phyloP scores from a whole-genome alignment of 345 rosid species.

The Luvunga scandens region DNA sequence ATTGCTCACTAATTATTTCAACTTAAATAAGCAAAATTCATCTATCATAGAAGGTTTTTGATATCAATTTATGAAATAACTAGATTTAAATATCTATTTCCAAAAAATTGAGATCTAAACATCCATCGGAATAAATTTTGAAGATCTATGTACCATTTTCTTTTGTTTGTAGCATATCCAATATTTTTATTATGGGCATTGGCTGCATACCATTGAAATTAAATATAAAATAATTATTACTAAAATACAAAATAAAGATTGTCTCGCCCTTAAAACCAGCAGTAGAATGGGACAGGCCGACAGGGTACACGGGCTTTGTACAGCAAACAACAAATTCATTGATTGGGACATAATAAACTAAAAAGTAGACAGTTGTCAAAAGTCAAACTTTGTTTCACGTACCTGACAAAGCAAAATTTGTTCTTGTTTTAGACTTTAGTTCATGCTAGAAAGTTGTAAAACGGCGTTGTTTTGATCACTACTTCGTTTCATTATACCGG shows the following conservation, averaged over 20 bases:
- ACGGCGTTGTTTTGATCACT: background rate
- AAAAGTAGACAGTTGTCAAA: background rate
- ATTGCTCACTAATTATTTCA: too few relatives aligned
- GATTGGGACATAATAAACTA: background rate
- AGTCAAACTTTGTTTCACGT: background rate
- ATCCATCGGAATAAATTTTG: too few relatives aligned
- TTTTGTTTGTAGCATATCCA: too few relatives aligned
- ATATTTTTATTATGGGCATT: too few relatives aligned
- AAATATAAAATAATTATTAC: too few relatives aligned
- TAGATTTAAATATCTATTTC: too few relatives aligned
- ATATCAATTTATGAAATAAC: too few relatives aligned
- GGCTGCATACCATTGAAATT: too few relatives aligned
- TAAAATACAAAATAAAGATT: background rate
- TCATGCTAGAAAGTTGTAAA: background rate
- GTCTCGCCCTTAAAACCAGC: background rate
- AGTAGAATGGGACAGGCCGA: background rate
- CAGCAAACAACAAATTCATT: background rate
- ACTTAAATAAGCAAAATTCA: too few relatives aligned
- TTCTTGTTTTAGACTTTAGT: background rate
- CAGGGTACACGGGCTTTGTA: background rate
- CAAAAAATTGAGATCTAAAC: too few relatives aligned
- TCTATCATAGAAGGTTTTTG: too few relatives aligned
- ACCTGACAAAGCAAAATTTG: background rate
- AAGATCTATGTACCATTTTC: too few relatives aligned
- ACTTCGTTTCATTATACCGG: background rate